phyloP scores from a whole-genome alignment of 148 eudicot genomes.

The Cornus suecica region DNA sequence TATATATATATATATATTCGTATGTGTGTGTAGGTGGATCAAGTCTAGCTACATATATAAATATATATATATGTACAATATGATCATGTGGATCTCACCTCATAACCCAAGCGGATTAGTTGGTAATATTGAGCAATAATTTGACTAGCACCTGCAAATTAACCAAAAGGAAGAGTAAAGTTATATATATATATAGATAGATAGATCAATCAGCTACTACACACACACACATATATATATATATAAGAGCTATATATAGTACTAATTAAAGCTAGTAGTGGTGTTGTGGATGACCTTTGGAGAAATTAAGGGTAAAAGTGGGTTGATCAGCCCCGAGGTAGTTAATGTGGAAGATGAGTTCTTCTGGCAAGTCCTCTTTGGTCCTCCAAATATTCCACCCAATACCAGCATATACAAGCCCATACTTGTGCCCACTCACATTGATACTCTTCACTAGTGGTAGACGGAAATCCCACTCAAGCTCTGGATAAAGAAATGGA shows the following conservation, averaged over 20 bases:
- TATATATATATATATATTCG: not conserved
- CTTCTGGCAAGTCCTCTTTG: constrained; percentile 23
- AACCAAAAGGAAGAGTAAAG: too few relatives aligned
- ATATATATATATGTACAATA: not conserved
- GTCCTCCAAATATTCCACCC: constrained; percentile 26
- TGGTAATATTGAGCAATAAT: constrained; percentile 49
- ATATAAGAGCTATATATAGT: too few relatives aligned
- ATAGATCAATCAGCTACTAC: too few relatives aligned
- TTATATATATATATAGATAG: too few relatives aligned
- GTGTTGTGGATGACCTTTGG: constrained; percentile 6
- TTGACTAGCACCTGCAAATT: constrained; percentile 36
- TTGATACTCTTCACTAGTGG: constrained; percentile 26
- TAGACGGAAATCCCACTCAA: constrained; percentile 20
- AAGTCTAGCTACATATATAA: too few relatives aligned
- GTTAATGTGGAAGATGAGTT: constrained; percentile 25
- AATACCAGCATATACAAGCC: constrained; percentile 22
- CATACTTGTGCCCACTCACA: constrained; percentile 25
- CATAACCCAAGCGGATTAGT: constrained; percentile 38
- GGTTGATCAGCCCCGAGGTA: constrained; percentile 30
- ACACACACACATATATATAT: too few relatives aligned
- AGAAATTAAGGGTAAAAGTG: constrained; percentile 27
- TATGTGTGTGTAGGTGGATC: not conserved
- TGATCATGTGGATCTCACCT: constrained; percentile 19
- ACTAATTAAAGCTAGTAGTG: not conserved
- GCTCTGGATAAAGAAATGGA: constrained; percentile 17